Percentiles rank a stretch among this genome's conserved stretches.
phyloP scores from a whole-genome alignment of 345 rosid species.

The Toxicodendron radicans region DNA sequence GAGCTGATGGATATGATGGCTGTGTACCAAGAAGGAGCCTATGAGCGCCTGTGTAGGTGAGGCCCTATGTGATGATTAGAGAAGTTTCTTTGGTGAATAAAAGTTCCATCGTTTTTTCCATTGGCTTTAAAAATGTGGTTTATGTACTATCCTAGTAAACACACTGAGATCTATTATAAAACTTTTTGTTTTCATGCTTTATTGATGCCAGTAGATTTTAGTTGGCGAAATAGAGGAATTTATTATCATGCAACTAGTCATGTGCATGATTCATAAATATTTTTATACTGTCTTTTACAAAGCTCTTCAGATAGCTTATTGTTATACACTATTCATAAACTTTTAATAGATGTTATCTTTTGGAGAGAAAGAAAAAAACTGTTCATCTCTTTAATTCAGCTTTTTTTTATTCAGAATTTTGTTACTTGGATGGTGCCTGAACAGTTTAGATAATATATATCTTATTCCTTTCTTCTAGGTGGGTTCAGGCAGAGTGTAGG shows the following conservation, averaged over 20 bases:
- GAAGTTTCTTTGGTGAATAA: constrained; percentile 2
- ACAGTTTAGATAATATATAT: neutral
- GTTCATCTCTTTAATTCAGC: neutral
- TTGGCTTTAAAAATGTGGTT: neutral
- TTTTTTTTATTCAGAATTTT: neutral
- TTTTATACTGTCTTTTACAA: neutral
- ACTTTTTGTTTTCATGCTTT: neutral
- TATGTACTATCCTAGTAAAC: neutral
- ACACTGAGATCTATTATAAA: neutral
- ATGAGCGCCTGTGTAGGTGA: constrained; percentile 97
- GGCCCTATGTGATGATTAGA: neutral
- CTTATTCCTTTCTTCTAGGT: constrained; percentile 49
- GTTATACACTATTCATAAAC: too few relatives aligned
- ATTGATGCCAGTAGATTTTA: neutral
- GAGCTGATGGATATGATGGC: constrained; percentile 99
- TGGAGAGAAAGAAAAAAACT: neutral
- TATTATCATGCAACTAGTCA: neutral
- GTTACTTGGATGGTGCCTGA: neutral
- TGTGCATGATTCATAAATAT: neutral
- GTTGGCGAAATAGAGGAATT: neutral
- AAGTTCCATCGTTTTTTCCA: neutral
- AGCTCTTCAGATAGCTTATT: too few relatives aligned
- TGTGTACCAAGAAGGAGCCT: constrained; percentile 97
- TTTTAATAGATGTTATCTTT: neutral
- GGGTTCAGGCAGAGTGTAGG: constrained; percentile 99